Conservation (phyloP, 805 yeast genomes). For the Myxozyma sirexii region DNA sequence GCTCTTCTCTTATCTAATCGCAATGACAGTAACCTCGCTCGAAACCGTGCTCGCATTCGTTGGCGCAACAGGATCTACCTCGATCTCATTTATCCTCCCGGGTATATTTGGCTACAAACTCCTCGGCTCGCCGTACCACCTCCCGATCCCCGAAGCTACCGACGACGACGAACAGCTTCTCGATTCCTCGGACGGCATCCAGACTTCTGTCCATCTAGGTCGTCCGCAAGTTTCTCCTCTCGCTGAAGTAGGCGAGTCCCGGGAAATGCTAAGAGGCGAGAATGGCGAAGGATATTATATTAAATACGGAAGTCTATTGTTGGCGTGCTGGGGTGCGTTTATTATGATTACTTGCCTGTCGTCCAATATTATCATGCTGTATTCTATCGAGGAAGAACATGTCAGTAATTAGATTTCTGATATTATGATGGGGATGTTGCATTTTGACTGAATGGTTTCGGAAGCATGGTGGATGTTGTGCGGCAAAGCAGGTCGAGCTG, state of each 20-base stretch:
- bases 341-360: conserved; percentile 70
- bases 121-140: conserved; percentile 47
- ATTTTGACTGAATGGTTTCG: too few relatives aligned
- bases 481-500: too few relatives aligned
- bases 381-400: conserved; percentile 13
- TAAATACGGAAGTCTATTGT: conserved; percentile 55
- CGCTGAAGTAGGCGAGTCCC: not conserved
- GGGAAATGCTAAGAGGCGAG: conserved; percentile 6
- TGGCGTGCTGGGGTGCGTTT: conserved; percentile 67
- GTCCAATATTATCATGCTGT: conserved; percentile 38
- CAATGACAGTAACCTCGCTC: conserved; percentile 68
- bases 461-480: too few relatives aligned
- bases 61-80: conserved; percentile 91
- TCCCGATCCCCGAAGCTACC: conserved; percentile 19
- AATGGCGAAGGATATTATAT: conserved; percentile 35
- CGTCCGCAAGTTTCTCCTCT: not conserved
- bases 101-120: conserved; percentile 82
- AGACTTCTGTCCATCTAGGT: conserved; percentile 9
- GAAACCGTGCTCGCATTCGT: conserved; percentile 84
- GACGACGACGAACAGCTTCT: conserved; percentile 20
- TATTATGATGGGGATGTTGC: not conserved
- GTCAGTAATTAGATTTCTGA: not conserved
- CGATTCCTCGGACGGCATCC: conserved; percentile 14
- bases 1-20: conserved; percentile 59
- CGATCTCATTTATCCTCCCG: conserved; percentile 87